phyloP scores from a whole-genome alignment of 306 rosid species.

The Echinosophora koreensis region DNA sequence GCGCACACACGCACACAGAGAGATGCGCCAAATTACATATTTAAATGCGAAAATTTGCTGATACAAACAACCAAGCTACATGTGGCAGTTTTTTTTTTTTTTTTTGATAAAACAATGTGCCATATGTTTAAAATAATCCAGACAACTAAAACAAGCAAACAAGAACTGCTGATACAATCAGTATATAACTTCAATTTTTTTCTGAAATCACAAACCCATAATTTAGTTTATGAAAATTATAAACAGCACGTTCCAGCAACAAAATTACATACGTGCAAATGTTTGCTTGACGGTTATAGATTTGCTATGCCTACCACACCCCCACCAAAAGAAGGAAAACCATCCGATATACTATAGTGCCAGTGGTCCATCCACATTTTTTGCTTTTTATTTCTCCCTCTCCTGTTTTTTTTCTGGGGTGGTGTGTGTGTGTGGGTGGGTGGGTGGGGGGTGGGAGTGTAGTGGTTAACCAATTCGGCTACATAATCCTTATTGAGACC shows the following conservation, averaged over 20 bases:
- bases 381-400: no score
- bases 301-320: conserved; percentile 3
- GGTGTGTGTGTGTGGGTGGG: no score
- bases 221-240: conserved; percentile 13
- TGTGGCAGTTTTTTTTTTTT: neutral
- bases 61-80: neutral
- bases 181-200: neutral
- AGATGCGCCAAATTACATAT: neutral
- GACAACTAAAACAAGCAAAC: neutral
- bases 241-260: neutral
- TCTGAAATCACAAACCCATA: conserved; percentile 10
- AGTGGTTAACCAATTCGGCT: no score
- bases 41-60: neutral
- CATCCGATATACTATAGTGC: no score
- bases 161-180: neutral
- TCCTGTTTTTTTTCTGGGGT: no score
- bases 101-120: no score
- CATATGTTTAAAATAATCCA: neutral
- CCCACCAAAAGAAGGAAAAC: conserved; percentile 6
- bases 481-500: neutral
- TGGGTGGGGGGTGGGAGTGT: no score
- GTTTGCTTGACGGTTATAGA: conserved; percentile 1
- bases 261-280: neutral
- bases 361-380: no score
- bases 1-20: neutral